Evolutionary conservation across 257 asterid genomes (phyloP).

Genomic region (Penstemon newberryi): DNA sequence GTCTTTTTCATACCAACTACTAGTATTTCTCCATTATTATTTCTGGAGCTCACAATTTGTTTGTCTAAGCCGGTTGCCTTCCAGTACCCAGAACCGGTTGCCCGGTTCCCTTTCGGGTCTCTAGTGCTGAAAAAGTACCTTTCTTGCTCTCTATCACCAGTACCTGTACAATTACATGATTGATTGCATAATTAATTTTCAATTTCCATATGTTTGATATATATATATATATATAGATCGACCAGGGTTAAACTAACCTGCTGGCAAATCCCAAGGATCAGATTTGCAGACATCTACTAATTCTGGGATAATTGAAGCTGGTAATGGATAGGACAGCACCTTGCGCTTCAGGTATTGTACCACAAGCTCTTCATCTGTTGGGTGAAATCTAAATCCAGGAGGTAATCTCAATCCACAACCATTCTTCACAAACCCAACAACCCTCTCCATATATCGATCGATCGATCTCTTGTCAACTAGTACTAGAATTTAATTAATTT

Average conservation of each 20-base stretch:
- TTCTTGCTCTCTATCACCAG: conserved; percentile 53
- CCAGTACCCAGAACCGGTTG: conserved; percentile 69
- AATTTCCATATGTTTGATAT: too few species aligned
- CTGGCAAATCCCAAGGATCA: conserved; percentile 98
- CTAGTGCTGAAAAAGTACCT: conserved; percentile 62
- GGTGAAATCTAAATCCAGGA: conserved; percentile 91
- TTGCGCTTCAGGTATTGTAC: conserved; percentile 84
- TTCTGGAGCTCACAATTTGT: conserved; percentile 36
- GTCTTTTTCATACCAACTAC: conserved; percentile 59
- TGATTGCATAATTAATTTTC: too few species aligned
- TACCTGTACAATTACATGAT: not conserved
- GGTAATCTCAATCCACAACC: conserved; percentile 75
- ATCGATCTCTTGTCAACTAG: too few species aligned
- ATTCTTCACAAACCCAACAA: conserved; percentile 43
- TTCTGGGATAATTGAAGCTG: conserved; percentile 77
- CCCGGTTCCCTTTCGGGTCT: conserved; percentile 63
- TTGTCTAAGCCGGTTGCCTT: conserved; percentile 64
- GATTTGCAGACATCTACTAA: conserved; percentile 70
- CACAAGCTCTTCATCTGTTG: conserved; percentile 91
- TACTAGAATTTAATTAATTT: too few species aligned
- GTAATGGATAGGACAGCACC: conserved; percentile 68
- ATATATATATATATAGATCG: too few species aligned
- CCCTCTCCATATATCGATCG: conserved; percentile 45
- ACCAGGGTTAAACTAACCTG: conserved; percentile 44
- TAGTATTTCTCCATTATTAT: conserved; percentile 8